These are phyloP conservation scores for Zarea fungicola DNA, from an alignment of 2,329 filamentous ascomycete species.

Conservation along the genomic window DNA sequence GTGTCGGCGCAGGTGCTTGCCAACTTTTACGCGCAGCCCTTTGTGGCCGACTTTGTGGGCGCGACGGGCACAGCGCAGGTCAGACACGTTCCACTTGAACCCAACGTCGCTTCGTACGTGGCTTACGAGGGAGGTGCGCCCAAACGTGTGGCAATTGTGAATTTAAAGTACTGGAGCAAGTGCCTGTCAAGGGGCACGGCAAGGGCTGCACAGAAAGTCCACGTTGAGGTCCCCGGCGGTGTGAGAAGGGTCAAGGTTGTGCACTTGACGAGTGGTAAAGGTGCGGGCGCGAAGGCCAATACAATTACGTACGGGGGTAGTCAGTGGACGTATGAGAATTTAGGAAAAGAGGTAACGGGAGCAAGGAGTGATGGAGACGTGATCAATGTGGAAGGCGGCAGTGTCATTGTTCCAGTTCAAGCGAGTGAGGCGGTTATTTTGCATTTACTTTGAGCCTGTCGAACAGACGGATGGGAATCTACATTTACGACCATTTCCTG, in stretches of 20 bases:
- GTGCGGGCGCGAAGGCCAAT: constrained; percentile 27
- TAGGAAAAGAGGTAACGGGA: constrained; percentile 28
- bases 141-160: constrained; percentile 26
- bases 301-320: constrained; percentile 33
- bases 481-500: too few species aligned
- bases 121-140: constrained; percentile 25
- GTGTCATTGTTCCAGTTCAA: constrained; percentile 8
- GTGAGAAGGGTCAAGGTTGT: constrained; percentile 22
- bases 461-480: too few species aligned
- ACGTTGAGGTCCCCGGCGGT: not conserved
- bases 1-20: constrained; percentile 27
- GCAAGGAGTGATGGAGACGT: constrained; percentile 26
- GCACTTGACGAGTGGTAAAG: constrained; percentile 27
- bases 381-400: constrained; percentile 22
- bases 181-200: constrained; percentile 15
- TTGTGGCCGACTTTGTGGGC: constrained; percentile 32
- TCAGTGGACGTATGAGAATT: constrained; percentile 32
- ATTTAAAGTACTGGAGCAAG: constrained; percentile 32
- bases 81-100: constrained; percentile 17
- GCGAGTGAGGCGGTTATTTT: constrained; percentile 10
- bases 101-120: constrained; percentile 25
- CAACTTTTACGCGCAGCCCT: constrained; percentile 33
- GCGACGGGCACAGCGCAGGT: constrained; percentile 25
- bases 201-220: not conserved
- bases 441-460: not conserved